Base-by-base conservation (phyloP, 1,139 yeast species). In the Debaryomyces psychrophilus region DNA sequence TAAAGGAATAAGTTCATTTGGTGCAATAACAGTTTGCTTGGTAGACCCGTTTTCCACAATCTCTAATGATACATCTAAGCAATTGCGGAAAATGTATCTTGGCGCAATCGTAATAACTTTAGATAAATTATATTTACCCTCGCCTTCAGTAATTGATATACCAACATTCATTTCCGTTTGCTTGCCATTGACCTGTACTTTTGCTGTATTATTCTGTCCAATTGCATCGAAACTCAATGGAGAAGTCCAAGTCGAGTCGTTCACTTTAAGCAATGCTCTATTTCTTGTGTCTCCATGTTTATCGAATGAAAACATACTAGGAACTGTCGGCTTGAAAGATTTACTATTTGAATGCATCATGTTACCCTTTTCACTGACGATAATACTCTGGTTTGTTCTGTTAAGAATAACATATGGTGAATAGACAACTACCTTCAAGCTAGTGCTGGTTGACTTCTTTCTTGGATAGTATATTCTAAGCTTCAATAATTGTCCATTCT, bases 141-240 rank as follows among this genome's bases (percentile, higher is more conserved):
- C 83, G n/a, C 98, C 99, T 56, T 92, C 98, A 0, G 77, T 67
- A 5, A 93, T 79, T 18, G 81, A 73, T 15, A 92, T 67, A 11
- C 97, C 98, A 20, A 92, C 70, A 60, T 87, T 84, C 53, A 83
- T 81, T 57, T 90, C 97, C 8, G 80, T 64, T 48, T 81, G 86
- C 49, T 76, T 79, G 12, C 81, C 82, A 36, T 74, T 73, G 1
- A 85, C 59, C 39, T 81, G 83, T 37, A 90, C 77, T 7, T 73
- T 73, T 2, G 86, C 77, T 45, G 90, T 95, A 38, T 79, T 77
- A 0, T 84, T 73, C 55, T 90, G 95, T 0, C 99, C 99, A 49
- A 93, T 79, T 2, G 96, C 95, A 61, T 92, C 97, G 58, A 93
- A 83, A 63, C 96, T 86, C 39, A 90, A 71, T 0, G 90, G 89